Conservation (phyloP, 441 rosid genomes). For the Heliophila coronopifolia region DNA sequence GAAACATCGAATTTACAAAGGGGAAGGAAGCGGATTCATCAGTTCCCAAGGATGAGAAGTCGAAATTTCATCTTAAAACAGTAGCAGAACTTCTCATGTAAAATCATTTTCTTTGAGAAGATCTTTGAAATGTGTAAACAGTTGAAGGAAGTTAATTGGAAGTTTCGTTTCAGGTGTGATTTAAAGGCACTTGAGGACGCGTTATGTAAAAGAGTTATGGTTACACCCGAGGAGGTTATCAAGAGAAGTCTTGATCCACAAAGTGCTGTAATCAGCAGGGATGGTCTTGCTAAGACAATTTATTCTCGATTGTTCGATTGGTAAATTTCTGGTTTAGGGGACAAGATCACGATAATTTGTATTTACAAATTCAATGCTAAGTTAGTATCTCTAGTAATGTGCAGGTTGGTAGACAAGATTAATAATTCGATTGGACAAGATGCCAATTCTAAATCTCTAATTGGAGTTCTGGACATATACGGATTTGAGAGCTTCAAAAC, state of each 20-base stretch:
- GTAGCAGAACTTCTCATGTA: slow-evolving; percentile 95
- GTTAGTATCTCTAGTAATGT: slow-evolving; percentile 20
- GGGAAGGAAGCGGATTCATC: slow-evolving; percentile 89
- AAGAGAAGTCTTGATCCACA: slow-evolving; percentile 81
- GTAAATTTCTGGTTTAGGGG: slow-evolving; percentile 30
- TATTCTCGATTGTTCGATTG: slow-evolving; percentile 79
- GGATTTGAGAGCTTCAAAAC: slow-evolving; percentile 96
- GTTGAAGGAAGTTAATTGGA: neutral
- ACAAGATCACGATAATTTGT: neutral
- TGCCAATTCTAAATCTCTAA: slow-evolving; percentile 56
- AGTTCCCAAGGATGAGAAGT: slow-evolving; percentile 66
- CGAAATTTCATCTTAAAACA: slow-evolving; percentile 80
- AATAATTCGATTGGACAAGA: slow-evolving; percentile 81
- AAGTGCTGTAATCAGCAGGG: slow-evolving; percentile 65
- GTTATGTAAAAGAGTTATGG: slow-evolving; percentile 76
- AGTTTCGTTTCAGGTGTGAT: slow-evolving; percentile 53
- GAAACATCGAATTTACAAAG: slow-evolving; percentile 66
- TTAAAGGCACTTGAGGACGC: slow-evolving; percentile 66
- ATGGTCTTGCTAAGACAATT: slow-evolving; percentile 80
- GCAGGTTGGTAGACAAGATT: slow-evolving; percentile 76
- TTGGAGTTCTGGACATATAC: slow-evolving; percentile 82
- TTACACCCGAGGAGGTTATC: slow-evolving; percentile 86
- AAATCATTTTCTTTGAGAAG: slow-evolving; percentile 11
- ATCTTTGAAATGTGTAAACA: slow-evolving; percentile 4
- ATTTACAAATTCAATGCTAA: slow-evolving; percentile 11